Percentiles rank a stretch among this genome's conserved stretches.
These are phyloP conservation scores for Musa schizocarpa DNA, from an alignment of 176 grass and related monocot genomes.

Conservation along the genomic window DNA sequence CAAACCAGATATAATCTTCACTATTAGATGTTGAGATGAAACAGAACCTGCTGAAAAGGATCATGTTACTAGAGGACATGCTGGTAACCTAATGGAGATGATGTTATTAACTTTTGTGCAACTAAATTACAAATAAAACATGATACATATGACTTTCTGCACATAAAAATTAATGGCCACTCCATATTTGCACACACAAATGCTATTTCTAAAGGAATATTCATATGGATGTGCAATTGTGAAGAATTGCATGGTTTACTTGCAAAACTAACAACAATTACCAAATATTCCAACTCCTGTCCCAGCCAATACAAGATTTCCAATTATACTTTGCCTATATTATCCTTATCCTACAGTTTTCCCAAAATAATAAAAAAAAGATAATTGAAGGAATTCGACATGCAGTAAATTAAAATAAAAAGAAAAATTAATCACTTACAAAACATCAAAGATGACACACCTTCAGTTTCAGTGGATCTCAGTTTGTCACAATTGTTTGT, in stretches of 20 bases:
- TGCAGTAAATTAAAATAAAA: neutral
- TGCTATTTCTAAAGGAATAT: neutral
- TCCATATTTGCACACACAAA: neutral
- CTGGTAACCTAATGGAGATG: too few relatives aligned
- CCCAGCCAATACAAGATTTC: neutral
- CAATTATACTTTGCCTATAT: neutral
- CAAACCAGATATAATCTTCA: neutral
- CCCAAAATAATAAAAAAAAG: neutral
- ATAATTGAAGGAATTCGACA: neutral
- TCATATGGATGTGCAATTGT: neutral
- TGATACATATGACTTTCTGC: too few relatives aligned
- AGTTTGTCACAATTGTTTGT: constrained; percentile 1
- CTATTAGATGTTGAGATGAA: neutral
- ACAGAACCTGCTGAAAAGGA: neutral
- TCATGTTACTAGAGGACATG: too few relatives aligned
- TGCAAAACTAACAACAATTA: neutral
- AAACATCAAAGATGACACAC: neutral
- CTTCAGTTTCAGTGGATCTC: neutral
- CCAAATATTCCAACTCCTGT: neutral
- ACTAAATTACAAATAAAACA: too few relatives aligned
- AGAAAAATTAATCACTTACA: neutral
- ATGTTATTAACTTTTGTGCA: too few relatives aligned
- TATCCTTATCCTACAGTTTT: neutral
- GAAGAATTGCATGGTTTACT: neutral
- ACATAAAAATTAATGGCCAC: too few relatives aligned